phyloP scores from a whole-genome alignment of 805 yeast genomes.

The Cyberlindnera misumaiensis region DNA sequence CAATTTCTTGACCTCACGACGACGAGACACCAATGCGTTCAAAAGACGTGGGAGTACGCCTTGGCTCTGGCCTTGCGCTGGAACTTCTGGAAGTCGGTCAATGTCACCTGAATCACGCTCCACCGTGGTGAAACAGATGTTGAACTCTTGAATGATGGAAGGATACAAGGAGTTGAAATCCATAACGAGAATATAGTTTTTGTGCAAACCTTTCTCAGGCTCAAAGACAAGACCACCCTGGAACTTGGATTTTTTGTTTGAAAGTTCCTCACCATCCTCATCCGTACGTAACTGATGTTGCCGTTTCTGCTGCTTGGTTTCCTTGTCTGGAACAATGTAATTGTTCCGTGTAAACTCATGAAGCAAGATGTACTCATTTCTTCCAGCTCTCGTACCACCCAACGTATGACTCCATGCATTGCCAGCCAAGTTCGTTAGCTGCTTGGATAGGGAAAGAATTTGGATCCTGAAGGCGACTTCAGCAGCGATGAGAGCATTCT shows the following conservation, averaged over 20 bases:
- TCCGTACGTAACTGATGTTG: constrained; percentile 27
- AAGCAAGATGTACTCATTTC: constrained; percentile 86
- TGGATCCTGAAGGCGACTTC: constrained; percentile 79
- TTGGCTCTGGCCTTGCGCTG: constrained; percentile 46
- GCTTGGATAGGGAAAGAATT: constrained; percentile 82
- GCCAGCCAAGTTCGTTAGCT: constrained; percentile 89
- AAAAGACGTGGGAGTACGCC: constrained; percentile 87
- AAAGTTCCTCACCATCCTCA: constrained; percentile 33
- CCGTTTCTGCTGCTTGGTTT: constrained; percentile 33
- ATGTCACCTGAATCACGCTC: constrained; percentile 51
- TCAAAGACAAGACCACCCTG: constrained; percentile 96
- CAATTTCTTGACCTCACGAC: constrained; percentile 85
- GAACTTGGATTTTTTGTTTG: constrained; percentile 62
- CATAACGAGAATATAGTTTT: constrained; percentile 86
- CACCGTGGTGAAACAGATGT: constrained; percentile 95
- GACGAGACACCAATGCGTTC: constrained; percentile 79
- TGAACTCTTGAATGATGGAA: constrained; percentile 92
- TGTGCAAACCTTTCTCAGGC: constrained; percentile 92
- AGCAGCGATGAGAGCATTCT: constrained; percentile 63
- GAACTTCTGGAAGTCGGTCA: constrained; percentile 65
- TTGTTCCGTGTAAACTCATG: constrained; percentile 84
- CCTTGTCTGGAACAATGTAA: constrained; percentile 85
- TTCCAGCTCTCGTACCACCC: constrained; percentile 91
- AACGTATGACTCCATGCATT: constrained; percentile 95
- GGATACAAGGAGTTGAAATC: constrained; percentile 98